A percentile compares a stretch with the other conserved stretches of the same genome.
Conservation (phyloP, 768 basidiomycete species). For the Mycena maculata region DNA sequence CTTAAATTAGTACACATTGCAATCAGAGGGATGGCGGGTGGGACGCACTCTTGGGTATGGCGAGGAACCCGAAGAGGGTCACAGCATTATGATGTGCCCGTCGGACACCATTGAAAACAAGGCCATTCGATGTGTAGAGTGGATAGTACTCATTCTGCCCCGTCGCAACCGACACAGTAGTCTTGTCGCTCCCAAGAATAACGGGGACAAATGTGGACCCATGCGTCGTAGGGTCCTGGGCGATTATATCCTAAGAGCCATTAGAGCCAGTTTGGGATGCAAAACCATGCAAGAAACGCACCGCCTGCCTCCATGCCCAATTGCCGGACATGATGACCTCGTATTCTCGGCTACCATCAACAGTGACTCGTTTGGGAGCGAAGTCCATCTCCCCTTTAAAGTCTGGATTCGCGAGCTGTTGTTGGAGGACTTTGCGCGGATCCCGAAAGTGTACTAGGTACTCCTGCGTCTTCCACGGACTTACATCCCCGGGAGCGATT, state of each 20-base stretch:
- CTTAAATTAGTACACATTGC: too few relatives aligned
- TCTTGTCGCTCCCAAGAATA: slow-evolving; percentile 36
- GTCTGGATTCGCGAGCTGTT: too few relatives aligned
- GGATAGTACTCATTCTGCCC: slow-evolving; percentile 37
- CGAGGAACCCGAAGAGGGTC: too few relatives aligned
- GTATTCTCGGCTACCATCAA: slow-evolving; percentile 30
- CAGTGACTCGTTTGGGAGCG: slow-evolving; percentile 34
- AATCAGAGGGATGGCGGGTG: too few relatives aligned
- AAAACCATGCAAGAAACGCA: slow-evolving; percentile 6
- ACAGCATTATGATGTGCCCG: slow-evolving; percentile 33
- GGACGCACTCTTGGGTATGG: too few relatives aligned
- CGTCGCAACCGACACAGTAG: slow-evolving; percentile 35
- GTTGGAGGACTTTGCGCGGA: slow-evolving; percentile 31
- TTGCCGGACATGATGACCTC: slow-evolving; percentile 39
- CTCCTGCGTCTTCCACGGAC: slow-evolving; percentile 33
- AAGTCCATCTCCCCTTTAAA: too few relatives aligned
- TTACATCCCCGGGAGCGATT: background rate
- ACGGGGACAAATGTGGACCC: slow-evolving; percentile 27
- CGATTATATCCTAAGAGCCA: slow-evolving; percentile 26
- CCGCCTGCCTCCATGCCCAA: slow-evolving; percentile 40
- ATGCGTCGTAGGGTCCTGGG: slow-evolving; percentile 23
- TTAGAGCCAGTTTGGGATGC: background rate
- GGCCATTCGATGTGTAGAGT: slow-evolving; percentile 26
- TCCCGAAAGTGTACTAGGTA: slow-evolving; percentile 42
- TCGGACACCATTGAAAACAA: slow-evolving; percentile 31